Conservation (phyloP, 352 stramenopile species). For the Phytopythium delawarense region DNA sequence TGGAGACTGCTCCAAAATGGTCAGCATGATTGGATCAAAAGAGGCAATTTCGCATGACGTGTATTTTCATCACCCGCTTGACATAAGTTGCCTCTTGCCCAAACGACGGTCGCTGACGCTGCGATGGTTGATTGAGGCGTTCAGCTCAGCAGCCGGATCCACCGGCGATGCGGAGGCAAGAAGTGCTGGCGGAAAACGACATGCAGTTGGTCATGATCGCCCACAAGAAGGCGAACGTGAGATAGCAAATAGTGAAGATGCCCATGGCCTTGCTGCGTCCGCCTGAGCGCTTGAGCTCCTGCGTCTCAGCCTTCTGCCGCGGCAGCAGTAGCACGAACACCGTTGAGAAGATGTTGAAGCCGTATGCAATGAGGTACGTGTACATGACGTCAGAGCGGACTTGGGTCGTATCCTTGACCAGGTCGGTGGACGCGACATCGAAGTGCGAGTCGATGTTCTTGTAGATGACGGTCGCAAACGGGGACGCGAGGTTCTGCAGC, state of each 20-base stretch:
- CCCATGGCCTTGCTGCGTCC: constrained; percentile 31
- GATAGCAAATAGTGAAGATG: constrained; percentile 29
- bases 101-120: no score
- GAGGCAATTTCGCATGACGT: no score
- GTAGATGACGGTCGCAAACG: constrained; percentile 38
- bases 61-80: no score
- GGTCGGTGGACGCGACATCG: constrained; percentile 22
- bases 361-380: constrained; percentile 36
- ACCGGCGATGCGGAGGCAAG: constrained; percentile 35
- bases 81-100: no score
- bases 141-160: constrained; percentile 26
- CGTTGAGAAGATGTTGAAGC: constrained; percentile 34
- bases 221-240: constrained; percentile 42
- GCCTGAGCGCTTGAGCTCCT: constrained; percentile 34
- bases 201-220: constrained; percentile 49
- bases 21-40: no score
- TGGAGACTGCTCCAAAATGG: no score
- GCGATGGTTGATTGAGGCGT: no score
- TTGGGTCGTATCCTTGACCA: constrained; percentile 23
- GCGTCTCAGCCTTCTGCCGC: constrained; percentile 32
- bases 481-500: constrained; percentile 32
- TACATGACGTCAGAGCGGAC: constrained; percentile 32
- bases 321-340: constrained; percentile 34
- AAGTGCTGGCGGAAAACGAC: constrained; percentile 32
- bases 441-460: constrained; percentile 50